Percentiles rank a stretch among this genome's conserved stretches.
These are phyloP conservation scores for Blastobotrys robertii DNA, from an alignment of 805 yeast genomes.

Conservation along the genomic window DNA sequence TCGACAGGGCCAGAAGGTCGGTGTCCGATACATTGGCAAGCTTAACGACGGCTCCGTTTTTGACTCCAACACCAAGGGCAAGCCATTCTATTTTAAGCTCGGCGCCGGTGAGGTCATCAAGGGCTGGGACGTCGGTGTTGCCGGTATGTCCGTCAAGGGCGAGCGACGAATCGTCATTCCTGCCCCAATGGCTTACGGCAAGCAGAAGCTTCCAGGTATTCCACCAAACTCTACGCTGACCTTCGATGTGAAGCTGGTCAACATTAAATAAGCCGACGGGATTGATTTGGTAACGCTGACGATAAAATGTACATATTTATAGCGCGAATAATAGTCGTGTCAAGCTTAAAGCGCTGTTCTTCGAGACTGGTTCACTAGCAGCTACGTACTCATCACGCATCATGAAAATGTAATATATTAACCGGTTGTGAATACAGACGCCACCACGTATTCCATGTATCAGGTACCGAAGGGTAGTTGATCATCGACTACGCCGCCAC, in stretches of 20 bases:
- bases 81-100: constrained; percentile 82
- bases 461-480: too few relatives aligned
- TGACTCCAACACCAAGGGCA: constrained; percentile 95
- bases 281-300: too few relatives aligned
- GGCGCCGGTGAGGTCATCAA: constrained; percentile 98
- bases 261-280: constrained; percentile 60
- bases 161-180: constrained; percentile 97
- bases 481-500: too few relatives aligned
- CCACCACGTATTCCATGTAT: too few relatives aligned
- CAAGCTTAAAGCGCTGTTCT: too few relatives aligned
- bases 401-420: too few relatives aligned
- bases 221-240: constrained; percentile 96
- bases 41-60: constrained; percentile 92
- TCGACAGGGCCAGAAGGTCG: constrained; percentile 81
- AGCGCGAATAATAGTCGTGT: too few relatives aligned
- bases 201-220: constrained; percentile 87
- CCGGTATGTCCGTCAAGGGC: constrained; percentile 98
- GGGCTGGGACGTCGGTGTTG: constrained; percentile 98
- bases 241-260: constrained; percentile 89
- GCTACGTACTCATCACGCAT: too few relatives aligned
- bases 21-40: constrained; percentile 97
- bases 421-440: too few relatives aligned
- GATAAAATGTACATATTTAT: too few relatives aligned
- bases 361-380: too few relatives aligned
- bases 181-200: constrained; percentile 94